Evolutionary conservation across 805 yeast genomes (phyloP).

Genomic region (Ogataea corticis): DNA sequence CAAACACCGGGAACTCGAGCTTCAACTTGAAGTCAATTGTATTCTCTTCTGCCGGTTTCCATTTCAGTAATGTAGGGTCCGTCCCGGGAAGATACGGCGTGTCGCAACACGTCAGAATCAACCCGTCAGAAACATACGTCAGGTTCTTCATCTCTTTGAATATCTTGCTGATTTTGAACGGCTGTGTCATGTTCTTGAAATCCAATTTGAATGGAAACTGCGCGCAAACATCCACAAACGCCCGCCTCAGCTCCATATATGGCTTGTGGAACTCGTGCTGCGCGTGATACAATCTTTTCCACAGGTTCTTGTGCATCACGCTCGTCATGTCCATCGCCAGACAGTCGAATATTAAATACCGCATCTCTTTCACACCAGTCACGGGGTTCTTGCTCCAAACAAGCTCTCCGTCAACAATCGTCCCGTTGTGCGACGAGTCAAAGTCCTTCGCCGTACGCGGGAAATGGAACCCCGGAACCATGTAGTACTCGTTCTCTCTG

Average conservation of each 20-base stretch:
- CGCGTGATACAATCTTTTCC: constrained; percentile 84
- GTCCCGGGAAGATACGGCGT: constrained; percentile 89
- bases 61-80: constrained; percentile 80
- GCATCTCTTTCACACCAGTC: constrained; percentile 60
- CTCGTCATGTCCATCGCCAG: constrained; percentile 76
- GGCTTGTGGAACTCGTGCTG: constrained; percentile 82
- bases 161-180: constrained; percentile 76
- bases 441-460: constrained; percentile 54
- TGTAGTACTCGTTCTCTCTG: constrained; percentile 82
- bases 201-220: constrained; percentile 83
- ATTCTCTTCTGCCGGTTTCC: constrained; percentile 98
- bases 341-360: constrained; percentile 90
- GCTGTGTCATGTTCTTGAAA: constrained; percentile 83
- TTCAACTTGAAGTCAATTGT: constrained; percentile 83
- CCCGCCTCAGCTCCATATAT: constrained; percentile 64
- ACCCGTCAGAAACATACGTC: constrained; percentile 90
- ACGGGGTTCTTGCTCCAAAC: constrained; percentile 64
- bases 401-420: constrained; percentile 91
- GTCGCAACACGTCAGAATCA: constrained; percentile 88
- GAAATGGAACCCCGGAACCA: constrained; percentile 82
- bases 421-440: constrained; percentile 74
- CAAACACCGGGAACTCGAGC: constrained; percentile 56
- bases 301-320: constrained; percentile 68
- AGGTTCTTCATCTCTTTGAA: constrained; percentile 68
- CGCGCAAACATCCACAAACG: constrained; percentile 71